Conservation (phyloP, 1,284 basidiomycete genomes). For the Xerocomus amazonicus region DNA sequence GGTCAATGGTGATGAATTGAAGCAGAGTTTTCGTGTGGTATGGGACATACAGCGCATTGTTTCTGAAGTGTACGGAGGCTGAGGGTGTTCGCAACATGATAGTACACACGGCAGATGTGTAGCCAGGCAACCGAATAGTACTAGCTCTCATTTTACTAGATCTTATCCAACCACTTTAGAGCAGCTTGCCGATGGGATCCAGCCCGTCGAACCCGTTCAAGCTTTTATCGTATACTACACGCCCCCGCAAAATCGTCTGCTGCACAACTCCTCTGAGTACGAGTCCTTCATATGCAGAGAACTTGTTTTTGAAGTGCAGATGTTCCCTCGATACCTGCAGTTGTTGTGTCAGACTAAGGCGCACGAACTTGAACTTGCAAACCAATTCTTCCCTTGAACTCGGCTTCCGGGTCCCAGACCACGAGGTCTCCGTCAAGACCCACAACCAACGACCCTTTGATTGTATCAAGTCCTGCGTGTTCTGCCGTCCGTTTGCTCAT, state of each 20-base stretch:
- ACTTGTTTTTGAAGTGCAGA: constrained; percentile 88
- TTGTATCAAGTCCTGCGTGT: constrained; percentile 66
- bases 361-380: not conserved
- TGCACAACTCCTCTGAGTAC: constrained; percentile 67
- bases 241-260: constrained; percentile 75
- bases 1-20: not conserved
- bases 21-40: not conserved
- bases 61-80: not conserved
- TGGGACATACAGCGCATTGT: constrained; percentile 6
- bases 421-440: constrained; percentile 85
- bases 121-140: too few species aligned
- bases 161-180: constrained; percentile 18
- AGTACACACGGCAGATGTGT: too few species aligned
- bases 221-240: constrained; percentile 55
- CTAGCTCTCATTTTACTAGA: too few species aligned
- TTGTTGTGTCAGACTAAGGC: constrained; percentile 10
- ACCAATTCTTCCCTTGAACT: constrained; percentile 52
- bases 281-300: constrained; percentile 83
- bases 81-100: too few species aligned
- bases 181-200: constrained; percentile 32
- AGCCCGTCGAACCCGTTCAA: constrained; percentile 34
- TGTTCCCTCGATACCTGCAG: constrained; percentile 65
- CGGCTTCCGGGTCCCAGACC: constrained; percentile 73
- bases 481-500: constrained; percentile 66
- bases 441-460: constrained; percentile 68